Base-by-base conservation (phyloP, 78 protist genomes). In the Dictyostelium firmibasis region DNA sequence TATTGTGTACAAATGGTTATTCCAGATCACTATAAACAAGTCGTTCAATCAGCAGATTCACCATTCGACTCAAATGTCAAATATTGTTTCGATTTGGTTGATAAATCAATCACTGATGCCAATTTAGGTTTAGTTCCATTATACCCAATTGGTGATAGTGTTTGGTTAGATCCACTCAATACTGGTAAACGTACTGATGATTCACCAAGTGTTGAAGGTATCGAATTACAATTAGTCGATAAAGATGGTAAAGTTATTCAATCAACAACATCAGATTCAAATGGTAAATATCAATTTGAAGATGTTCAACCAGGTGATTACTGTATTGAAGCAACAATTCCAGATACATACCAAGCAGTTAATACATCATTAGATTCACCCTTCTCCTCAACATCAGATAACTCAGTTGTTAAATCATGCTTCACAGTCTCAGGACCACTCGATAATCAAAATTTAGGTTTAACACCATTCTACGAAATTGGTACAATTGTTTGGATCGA, bases 401-500 rank as follows among this genome's bases (percentile, higher is more conserved):
- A n/a, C n/a, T n/a, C n/a, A n/a, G n/a, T n/a, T n/a, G n/a, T n/a
- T n/a, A n/a, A n/a, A n/a, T n/a, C n/a, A n/a, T n/a, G n/a, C n/a
- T n/a, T n/a, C n/a, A n/a, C n/a, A n/a, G n/a, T n/a, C n/a, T n/a
- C n/a, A n/a, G n/a, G n/a, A n/a, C n/a, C n/a, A n/a, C n/a, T n/a
- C n/a, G n/a, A n/a, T n/a, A n/a, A n/a, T n/a, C n/a, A n/a, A n/a
- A n/a, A n/a, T n/a, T n/a, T n/a, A n/a, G n/a, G n/a, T n/a, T n/a
- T n/a, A n/a, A n/a, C n/a, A n/a, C n/a, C n/a, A n/a, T n/a, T n/a
- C n/a, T n/a, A n/a, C n/a, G n/a, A n/a, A n/a, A n/a, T n/a, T n/a
- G n/a, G n/a, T n/a, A n/a, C n/a, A n/a, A n/a, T n/a, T n/a, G 91
- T 62, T 20, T 84, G 91, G 91, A 72, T 31, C 10, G 91, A 84